A percentile compares a stretch with the other conserved stretches of the same genome.
These are phyloP conservation scores for Acer negundo DNA, from an alignment of 345 rosid species.

Conservation along the genomic window DNA sequence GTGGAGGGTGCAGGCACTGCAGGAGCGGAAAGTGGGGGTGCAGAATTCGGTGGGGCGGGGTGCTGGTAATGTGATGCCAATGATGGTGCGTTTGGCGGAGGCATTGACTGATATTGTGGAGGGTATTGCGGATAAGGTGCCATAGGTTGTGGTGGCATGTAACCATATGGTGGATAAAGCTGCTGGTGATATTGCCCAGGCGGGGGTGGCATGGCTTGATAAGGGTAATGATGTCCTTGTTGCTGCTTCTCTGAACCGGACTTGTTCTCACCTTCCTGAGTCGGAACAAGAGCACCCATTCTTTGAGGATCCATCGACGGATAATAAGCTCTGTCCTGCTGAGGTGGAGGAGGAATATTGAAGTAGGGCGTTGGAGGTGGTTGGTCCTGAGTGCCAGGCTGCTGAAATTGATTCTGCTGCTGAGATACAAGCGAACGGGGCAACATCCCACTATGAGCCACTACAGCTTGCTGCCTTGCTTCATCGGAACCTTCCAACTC, in stretches of 20 bases:
- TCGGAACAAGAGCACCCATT: constrained; percentile 84
- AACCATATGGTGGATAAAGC: constrained; percentile 61
- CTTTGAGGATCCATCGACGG: constrained; percentile 99
- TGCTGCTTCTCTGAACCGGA: constrained; percentile 47
- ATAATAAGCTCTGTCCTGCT: constrained; percentile 71
- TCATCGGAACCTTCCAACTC: constrained; percentile 69
- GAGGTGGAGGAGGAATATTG: constrained; percentile 69
- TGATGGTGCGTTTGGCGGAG: constrained; percentile 43
- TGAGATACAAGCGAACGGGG: constrained; percentile 89
- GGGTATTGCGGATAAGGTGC: constrained; percentile 73
- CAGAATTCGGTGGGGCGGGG: constrained; percentile 36
- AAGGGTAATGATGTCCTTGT: constrained; percentile 55
- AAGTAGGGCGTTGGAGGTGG: constrained; percentile 68
- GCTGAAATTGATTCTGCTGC: constrained; percentile 65
- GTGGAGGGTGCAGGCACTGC: constrained; percentile 19
- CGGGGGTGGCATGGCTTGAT: constrained; percentile 47
- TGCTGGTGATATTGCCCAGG: constrained; percentile 58
- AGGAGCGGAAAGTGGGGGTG: constrained; percentile 26
- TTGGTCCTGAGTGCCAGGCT: constrained; percentile 53
- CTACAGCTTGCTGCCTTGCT: constrained; percentile 65
- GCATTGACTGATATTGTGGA: constrained; percentile 43
- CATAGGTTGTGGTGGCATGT: constrained; percentile 43
- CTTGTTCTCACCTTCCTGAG: constrained; percentile 72
- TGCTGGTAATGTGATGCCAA: constrained; percentile 44
- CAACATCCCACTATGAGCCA: constrained; percentile 77